Evolutionary conservation across 1,139 yeast genomes (phyloP), one percentile per base, ranked within the genome.

Genomic region (Yamadazyma aaseri): DNA sequence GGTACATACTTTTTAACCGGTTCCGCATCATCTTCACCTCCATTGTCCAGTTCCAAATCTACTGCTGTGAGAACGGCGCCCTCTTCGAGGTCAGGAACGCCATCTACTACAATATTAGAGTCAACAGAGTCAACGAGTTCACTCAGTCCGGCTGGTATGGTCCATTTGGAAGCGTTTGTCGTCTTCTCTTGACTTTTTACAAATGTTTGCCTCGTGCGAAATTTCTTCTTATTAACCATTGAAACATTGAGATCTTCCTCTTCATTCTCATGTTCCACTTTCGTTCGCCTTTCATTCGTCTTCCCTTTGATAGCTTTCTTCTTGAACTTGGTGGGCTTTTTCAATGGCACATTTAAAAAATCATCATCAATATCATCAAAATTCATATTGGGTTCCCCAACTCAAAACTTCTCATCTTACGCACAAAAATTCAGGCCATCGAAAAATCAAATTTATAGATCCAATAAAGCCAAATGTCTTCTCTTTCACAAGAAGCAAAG

Each of bases 401-500:
- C 21, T 18, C 9, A 7, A 18, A 18, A 18, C 9, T 18, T 18
- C 21, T 18, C 21, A 18, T 18, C 21, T 7, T 9, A 6, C 21
- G 21, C 6, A 9, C 6, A 18, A 18, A 18, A 18, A 18, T 18
- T 7, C 21, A 18, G 6, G 9, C 21, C 21, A 18, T 18, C 21
- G 21, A n/a, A n/a, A n/a, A n/a, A n/a, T n/a, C n/a, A n/a, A n/a
- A n/a, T n/a, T n/a, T n/a, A n/a, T n/a, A n/a, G n/a, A n/a, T n/a
- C n/a, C n/a, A n/a, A n/a, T n/a, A n/a, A n/a, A n/a, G n/a, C n/a
- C n/a, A n/a, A n/a, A 32, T 27, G 31, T 22, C 48, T 50, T 39
- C 50, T 14, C 55, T 74, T 12, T 67, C 81, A 6, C 73, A 70
- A 25, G 61, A 60, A 36, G 85, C 90, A 0, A 62, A 65, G 38